Evolutionary conservation across 345 rosid genomes (phyloP), one percentile per base, ranked within the genome.

Genomic region (Bruguiera parviflora): DNA sequence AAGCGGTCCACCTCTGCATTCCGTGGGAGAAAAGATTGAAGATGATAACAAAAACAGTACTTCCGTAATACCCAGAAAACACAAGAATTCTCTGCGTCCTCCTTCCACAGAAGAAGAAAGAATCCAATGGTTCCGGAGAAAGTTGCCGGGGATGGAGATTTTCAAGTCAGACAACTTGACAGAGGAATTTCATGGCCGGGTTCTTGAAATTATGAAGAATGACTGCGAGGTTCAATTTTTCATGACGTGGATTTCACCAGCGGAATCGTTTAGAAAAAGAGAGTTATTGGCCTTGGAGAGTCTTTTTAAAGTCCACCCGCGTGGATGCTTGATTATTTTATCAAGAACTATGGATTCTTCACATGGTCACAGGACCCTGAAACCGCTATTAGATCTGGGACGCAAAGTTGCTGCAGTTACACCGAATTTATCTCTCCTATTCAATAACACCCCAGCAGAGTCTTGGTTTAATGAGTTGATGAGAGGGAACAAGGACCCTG

Each of bases 211-310:
- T 75, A 82, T 89, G 43, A 53, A 73, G 68, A 58, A 78, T 1
- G 58, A 64, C 6, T 93, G 97, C 24, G 84, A 78, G 27, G 75
- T 84, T 58, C 84, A 77, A 71, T 81, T 89, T 74, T 93, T 84
- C 85, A 88, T 91, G 98, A 89, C 91, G 52, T 91, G 96, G 97
- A 84, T 93, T 70, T 85, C 97, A 11, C 81, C 87, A 6, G 94
- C 78, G 1, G 72, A 61, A 5, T 72, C 68, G 5, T 91, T 87
- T n/a, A 84, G 87, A 13, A 78, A 73, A 10, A 81, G 94, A 58
- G 96, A 93, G 55, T 11, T 82, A 56, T 22, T 88, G 21, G 83
- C 84, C 0, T 53, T 86, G 31, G 97, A 84, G 67, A 86, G 87
- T 29, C 80, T 93, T 29, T 89, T 93, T 70, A 83, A 84, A 61